These are phyloP conservation scores for Platanus orientalis DNA, from an alignment of 164 flowering plant genomes.

Conservation along the genomic window DNA sequence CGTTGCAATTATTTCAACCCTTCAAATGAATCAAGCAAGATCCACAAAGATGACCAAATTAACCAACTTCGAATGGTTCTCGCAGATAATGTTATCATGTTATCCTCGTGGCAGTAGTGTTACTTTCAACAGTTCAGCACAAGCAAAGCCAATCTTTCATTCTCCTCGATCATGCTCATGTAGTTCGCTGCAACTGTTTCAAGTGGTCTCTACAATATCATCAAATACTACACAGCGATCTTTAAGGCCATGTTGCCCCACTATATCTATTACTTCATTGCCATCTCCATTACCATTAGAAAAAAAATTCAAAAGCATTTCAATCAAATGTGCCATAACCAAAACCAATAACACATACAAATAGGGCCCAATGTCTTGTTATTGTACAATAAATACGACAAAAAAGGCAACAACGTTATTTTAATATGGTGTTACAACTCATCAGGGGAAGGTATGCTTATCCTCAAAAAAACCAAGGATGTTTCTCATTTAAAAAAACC, in stretches of 20 bases:
- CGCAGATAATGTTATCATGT: conserved; percentile 27
- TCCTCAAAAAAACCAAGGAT: too few relatives aligned
- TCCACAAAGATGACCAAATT: conserved; percentile 15
- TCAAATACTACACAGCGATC: conserved; percentile 18
- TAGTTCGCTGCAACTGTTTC: conserved; percentile 19
- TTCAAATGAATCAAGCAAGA: conserved; percentile 26
- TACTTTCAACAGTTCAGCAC: conserved; percentile 26
- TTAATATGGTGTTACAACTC: too few relatives aligned
- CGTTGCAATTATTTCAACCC: conserved; percentile 26
- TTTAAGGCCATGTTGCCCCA: conserved; percentile 26
- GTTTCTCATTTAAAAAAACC: too few relatives aligned
- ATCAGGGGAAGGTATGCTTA: too few relatives aligned
- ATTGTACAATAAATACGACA: too few relatives aligned
- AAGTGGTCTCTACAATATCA: conserved; percentile 22
- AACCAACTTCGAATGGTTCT: background rate
- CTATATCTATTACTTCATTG: conserved; percentile 18
- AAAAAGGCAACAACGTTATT: too few relatives aligned
- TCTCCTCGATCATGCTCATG: conserved; percentile 29
- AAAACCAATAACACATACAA: too few relatives aligned
- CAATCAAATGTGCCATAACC: too few relatives aligned
- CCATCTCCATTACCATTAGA: too few relatives aligned
- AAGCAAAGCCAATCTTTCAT: conserved; percentile 18
- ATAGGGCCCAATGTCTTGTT: too few relatives aligned
- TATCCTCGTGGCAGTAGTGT: conserved; percentile 16
- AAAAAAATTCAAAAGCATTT: too few relatives aligned